Evolutionary conservation across 2,329 filamentous ascomycete species (phyloP).

Genomic region (Fusarium torulosum): DNA sequence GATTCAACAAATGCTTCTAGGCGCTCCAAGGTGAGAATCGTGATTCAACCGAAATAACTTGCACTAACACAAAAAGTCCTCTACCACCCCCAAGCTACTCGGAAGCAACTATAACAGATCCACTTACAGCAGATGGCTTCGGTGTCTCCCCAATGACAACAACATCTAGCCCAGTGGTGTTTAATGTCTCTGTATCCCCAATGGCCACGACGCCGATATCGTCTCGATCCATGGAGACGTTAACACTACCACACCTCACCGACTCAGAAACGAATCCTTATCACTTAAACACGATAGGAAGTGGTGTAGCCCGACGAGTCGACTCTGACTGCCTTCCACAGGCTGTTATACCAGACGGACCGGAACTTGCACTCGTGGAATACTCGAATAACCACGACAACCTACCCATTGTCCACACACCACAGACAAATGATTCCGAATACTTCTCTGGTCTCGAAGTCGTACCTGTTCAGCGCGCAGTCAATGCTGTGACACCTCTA

Average conservation of each 20-base stretch:
- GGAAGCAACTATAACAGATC: conserved; percentile 2
- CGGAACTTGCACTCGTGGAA: neutral
- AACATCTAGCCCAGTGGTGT: neutral
- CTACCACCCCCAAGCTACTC: conserved; percentile 5
- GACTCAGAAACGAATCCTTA: neutral
- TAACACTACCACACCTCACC: neutral
- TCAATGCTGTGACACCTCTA: neutral
- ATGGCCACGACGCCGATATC: neutral
- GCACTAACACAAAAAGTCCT: neutral
- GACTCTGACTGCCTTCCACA: neutral
- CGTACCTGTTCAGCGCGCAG: neutral
- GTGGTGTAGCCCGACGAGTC: too few relatives aligned
- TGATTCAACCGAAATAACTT: too few relatives aligned
- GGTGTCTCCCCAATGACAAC: conserved; percentile 1
- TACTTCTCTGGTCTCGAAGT: conserved; percentile 1
- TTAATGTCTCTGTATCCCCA: neutral
- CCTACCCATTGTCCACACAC: neutral
- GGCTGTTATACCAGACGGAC: neutral
- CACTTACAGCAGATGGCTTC: conserved; percentile 7
- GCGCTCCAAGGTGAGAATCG: neutral
- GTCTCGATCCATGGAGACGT: conserved; percentile 1
- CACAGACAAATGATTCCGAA: neutral
- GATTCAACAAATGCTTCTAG: neutral
- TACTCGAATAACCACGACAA: neutral
- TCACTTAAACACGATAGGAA: too few relatives aligned